Conservation (phyloP, 2,329 filamentous ascomycete genomes). For the Diplodia mutila region DNA sequence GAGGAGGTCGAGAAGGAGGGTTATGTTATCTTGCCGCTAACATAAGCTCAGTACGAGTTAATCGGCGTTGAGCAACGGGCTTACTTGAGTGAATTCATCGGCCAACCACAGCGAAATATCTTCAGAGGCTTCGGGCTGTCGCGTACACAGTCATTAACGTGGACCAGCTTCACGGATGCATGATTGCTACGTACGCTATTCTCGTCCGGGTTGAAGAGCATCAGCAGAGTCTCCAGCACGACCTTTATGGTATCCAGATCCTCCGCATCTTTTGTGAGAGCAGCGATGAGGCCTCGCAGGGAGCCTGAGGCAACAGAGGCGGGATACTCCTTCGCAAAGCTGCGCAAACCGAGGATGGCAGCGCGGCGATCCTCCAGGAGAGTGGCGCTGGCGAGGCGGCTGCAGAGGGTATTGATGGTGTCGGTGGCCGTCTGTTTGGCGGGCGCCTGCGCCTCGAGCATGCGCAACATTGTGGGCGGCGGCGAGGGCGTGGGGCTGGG, state of each 20-base stretch:
- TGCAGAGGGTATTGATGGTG: conserved; percentile 88
- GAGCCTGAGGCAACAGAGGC: conserved; percentile 94
- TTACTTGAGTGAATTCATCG: conserved; percentile 92
- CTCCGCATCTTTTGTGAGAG: conserved; percentile 82
- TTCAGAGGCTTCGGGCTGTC: conserved; percentile 87
- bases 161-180: not conserved
- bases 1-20: conserved; percentile 83
- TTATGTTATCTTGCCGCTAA: conserved; percentile 92
- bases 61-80: conserved; percentile 32
- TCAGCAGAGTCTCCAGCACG: conserved; percentile 90
- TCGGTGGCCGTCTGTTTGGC: conserved; percentile 95
- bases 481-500: not conserved
- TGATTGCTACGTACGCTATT: conserved; percentile 55
- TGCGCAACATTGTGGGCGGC: conserved; percentile 39
- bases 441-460: conserved; percentile 73
- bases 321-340: conserved; percentile 95
- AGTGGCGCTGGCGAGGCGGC: conserved; percentile 83
- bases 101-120: conserved; percentile 96
- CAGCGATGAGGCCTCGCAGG: conserved; percentile 83
- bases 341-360: conserved; percentile 88
- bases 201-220: conserved; percentile 78
- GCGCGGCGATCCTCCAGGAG: conserved; percentile 92
- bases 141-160: conserved; percentile 19
- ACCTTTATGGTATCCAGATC: conserved; percentile 97
- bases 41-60: conserved; percentile 54